A percentile compares a stretch with the other conserved stretches of the same genome.
Evolutionary conservation across 1,284 basidiomycete genomes (phyloP).

Genomic region (Naganishia sp.): DNA sequence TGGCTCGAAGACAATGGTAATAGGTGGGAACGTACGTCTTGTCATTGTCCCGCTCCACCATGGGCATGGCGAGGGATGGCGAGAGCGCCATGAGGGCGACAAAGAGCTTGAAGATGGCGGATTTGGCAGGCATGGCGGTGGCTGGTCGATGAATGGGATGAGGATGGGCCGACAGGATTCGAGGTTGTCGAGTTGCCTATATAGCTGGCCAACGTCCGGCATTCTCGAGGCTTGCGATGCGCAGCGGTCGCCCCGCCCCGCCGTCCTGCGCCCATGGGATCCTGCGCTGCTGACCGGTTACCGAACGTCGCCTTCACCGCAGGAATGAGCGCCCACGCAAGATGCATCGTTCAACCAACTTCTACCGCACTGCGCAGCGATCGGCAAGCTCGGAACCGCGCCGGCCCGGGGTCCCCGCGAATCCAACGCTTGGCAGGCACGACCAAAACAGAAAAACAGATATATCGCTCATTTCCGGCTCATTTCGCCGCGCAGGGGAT

Average conservation of each 20-base stretch:
- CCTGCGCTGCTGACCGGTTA: background rate
- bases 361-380: background rate
- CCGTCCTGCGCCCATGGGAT: background rate
- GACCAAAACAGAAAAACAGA: background rate
- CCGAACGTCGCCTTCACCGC: background rate
- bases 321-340: background rate
- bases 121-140: constrained; percentile 10
- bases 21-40: constrained; percentile 4
- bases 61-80: constrained; percentile 16
- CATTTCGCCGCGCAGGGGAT: too few species aligned
- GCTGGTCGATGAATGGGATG: background rate
- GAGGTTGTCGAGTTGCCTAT: background rate
- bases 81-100: constrained; percentile 19
- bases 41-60: constrained; percentile 18
- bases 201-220: background rate
- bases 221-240: background rate
- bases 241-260: background rate
- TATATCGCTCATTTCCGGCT: too few species aligned
- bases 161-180: background rate
- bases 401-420: constrained; percentile 6
- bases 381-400: background rate
- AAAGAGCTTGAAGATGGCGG: constrained; percentile 18
- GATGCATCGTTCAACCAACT: constrained; percentile 3
- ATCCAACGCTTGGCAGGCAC: constrained; percentile 13
- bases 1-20: background rate